A percentile compares a stretch with the other conserved stretches of the same genome.
phyloP scores from a whole-genome alignment of 2,329 filamentous ascomycete species.

The Nannizziopsis barbatae region DNA sequence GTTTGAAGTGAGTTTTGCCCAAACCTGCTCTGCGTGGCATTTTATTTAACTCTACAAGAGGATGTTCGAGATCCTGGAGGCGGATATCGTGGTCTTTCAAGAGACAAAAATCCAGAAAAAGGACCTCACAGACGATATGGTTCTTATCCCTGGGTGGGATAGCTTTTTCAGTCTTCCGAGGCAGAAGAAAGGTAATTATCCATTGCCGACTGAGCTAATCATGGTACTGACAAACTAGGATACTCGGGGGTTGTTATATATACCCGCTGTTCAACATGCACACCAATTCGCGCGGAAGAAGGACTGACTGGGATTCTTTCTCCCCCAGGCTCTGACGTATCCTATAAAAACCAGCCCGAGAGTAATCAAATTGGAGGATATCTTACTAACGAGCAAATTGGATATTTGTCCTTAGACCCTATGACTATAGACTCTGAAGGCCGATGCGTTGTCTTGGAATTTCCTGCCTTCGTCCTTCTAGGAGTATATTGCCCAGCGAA shows the following conservation, averaged over 20 bases:
- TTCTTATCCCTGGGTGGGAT: slow-evolving; percentile 88
- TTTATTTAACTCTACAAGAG: slow-evolving; percentile 38
- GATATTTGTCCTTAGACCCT: slow-evolving; percentile 52
- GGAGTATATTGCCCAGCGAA: slow-evolving; percentile 88
- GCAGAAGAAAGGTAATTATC: slow-evolving; percentile 67
- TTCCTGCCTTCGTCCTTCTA: slow-evolving; percentile 85
- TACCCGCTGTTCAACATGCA: slow-evolving; percentile 74
- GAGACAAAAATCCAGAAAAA: slow-evolving; percentile 94
- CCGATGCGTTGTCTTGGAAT: slow-evolving; percentile 80
- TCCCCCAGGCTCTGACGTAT: slow-evolving; percentile 58
- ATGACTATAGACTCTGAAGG: slow-evolving; percentile 76
- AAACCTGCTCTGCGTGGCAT: not conserved
- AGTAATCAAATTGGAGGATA: slow-evolving; percentile 93
- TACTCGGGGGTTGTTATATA: slow-evolving; percentile 96
- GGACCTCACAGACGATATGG: slow-evolving; percentile 89
- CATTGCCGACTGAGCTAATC: not conserved
- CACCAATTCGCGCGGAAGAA: slow-evolving; percentile 82
- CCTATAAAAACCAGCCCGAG: too few species aligned
- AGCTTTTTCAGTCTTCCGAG: slow-evolving; percentile 89
- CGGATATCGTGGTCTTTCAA: slow-evolving; percentile 90
- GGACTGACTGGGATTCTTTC: slow-evolving; percentile 76
- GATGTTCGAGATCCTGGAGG: slow-evolving; percentile 89
- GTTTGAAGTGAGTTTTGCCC: slow-evolving; percentile 46
- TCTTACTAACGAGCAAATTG: slow-evolving; percentile 57
- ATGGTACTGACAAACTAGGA: slow-evolving; percentile 42